These are phyloP conservation scores for Marasmius oreades DNA, from an alignment of 1,284 basidiomycete species.

Conservation along the genomic window DNA sequence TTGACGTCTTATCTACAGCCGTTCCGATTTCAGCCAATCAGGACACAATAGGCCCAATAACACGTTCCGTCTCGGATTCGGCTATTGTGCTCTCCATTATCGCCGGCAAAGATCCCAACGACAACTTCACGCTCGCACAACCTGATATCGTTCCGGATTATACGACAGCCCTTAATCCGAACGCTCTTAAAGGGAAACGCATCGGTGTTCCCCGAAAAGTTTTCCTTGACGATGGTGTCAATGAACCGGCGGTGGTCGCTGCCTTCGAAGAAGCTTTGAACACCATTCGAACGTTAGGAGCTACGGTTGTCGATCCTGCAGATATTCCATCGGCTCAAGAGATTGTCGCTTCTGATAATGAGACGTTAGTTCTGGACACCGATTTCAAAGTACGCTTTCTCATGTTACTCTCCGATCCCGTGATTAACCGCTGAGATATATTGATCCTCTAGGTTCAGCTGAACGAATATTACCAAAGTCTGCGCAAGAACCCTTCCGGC, in stretches of 20 bases:
- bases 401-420: background rate
- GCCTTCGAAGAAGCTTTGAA: conserved; percentile 49
- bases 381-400: conserved; percentile 51
- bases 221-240: conserved; percentile 41
- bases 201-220: conserved; percentile 55
- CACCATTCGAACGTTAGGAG: conserved; percentile 48
- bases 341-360: conserved; percentile 46
- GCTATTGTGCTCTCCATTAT: conserved; percentile 58
- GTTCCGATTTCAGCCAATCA: conserved; percentile 61
- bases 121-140: conserved; percentile 59
- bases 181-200: conserved; percentile 51
- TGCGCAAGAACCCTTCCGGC: conserved; percentile 48
- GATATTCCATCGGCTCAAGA: conserved; percentile 56
- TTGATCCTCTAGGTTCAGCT: conserved; percentile 40
- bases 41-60: conserved; percentile 63
- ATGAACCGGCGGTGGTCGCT: conserved; percentile 38
- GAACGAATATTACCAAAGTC: conserved; percentile 40
- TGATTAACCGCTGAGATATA: background rate
- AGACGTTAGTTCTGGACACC: conserved; percentile 46
- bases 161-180: conserved; percentile 43
- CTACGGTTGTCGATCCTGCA: conserved; percentile 59
- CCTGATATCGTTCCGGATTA: conserved; percentile 53
- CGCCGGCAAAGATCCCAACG: conserved; percentile 55
- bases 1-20: conserved; percentile 30
- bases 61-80: conserved; percentile 55